Base-by-base conservation (phyloP, 1,284 basidiomycete species). In the Trametes pubescens region DNA sequence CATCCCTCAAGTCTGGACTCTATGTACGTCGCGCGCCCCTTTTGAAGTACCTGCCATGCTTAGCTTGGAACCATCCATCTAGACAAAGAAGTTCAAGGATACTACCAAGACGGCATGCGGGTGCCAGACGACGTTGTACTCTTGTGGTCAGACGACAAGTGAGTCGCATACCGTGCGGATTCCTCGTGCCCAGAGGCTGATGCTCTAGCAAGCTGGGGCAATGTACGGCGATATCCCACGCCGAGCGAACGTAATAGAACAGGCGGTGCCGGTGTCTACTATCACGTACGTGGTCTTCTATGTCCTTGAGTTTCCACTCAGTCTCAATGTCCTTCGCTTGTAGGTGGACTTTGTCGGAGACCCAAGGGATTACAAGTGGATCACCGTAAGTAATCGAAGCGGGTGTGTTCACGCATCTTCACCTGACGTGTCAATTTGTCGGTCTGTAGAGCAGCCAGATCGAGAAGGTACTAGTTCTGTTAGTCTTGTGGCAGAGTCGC, bases 211-310 rank as follows among this genome's bases (percentile, higher is more conserved):
- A 86, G 85, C 73, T 88, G 82, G 80, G 86, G 86, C 7, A 88
- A 88, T 67, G 79, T 88, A 52, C 83, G 84, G 22, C 84, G 87
- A 10, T 83, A 82, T 68, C 87, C 88, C 0, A 73, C 82, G 2
- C 69, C 75, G 10, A 76, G 77, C 51, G 86, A 89, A 69, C 79
- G 82, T 5, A 84, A 85, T 66, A 77, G 87, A 51, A 81, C 82
- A 0, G 90, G 88, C 37, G 89, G 88, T 38, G 86, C 87, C 29
- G 88, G 87, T 48, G 84, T 91, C 1, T 91, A 91, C 72, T 91
- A 89, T 72, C 88, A 90, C 70, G 86, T 86, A 66, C 65, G 82
- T 34, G 44, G 22, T 16, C 26, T 35, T 7, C 21, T 4, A 11
- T 16, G 21, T 3, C 7, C 11, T n/a, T 21, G 18, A 4, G 29